Evolutionary conservation across 1,139 yeast genomes (phyloP).

Genomic region (Diutina scorzettiae): DNA sequence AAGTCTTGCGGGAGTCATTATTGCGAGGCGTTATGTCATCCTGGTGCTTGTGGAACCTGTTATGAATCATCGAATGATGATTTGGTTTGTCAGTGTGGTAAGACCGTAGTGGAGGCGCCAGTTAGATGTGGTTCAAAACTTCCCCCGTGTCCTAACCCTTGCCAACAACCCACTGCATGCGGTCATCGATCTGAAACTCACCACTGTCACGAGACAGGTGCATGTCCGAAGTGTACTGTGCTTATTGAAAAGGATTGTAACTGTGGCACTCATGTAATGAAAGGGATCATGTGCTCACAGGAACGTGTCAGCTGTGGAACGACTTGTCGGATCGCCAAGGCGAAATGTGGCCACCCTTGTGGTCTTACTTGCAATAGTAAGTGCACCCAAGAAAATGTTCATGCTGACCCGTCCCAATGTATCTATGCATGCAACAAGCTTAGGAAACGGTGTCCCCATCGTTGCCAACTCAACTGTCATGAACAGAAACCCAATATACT

Average conservation of each 20-base stretch:
- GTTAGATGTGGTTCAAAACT: constrained; percentile 80
- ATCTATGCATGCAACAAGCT: constrained; percentile 41
- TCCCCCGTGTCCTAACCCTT: constrained; percentile 49
- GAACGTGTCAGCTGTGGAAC: constrained; percentile 61
- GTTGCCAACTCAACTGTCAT: constrained; percentile 57
- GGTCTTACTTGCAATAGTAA: constrained; percentile 38
- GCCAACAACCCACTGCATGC: constrained; percentile 50
- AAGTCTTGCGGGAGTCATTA: constrained; percentile 64
- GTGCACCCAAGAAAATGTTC: constrained; percentile 24
- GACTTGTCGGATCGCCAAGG: constrained; percentile 38
- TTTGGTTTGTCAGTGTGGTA: constrained; percentile 74
- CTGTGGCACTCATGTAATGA: constrained; percentile 53
- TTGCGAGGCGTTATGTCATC: constrained; percentile 69
- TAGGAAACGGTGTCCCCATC: constrained; percentile 49
- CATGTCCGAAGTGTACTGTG: constrained; percentile 72
- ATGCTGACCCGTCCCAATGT: constrained; percentile 32
- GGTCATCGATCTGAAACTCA: constrained; percentile 72
- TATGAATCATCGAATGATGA: constrained; percentile 76
- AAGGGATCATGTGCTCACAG: constrained; percentile 65
- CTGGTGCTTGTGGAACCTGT: constrained; percentile 79
- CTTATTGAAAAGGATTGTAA: constrained; percentile 53
- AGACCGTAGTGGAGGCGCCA: constrained; percentile 72
- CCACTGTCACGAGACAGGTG: constrained; percentile 55
- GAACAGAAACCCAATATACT: constrained; percentile 29
- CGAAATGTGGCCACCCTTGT: constrained; percentile 67